Percentiles rank a stretch among this genome's conserved stretches.
Conservation (phyloP, 192 early-diverging fungal genomes). For the Pilaira anomala region DNA sequence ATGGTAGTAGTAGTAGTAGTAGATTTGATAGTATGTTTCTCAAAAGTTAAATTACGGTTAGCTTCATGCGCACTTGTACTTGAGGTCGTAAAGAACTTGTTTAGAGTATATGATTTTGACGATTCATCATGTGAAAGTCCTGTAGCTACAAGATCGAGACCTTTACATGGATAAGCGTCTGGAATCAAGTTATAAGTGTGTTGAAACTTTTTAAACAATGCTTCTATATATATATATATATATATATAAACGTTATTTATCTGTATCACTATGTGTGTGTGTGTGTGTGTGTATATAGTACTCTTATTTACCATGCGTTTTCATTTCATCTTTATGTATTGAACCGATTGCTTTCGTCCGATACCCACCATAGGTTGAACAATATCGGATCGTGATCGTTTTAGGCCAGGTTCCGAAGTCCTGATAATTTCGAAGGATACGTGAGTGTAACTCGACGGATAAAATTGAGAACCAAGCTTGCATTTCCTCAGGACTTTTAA, state of each 20-base stretch:
- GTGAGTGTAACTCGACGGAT: slow-evolving; percentile 46
- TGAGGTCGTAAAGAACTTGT: too few relatives aligned
- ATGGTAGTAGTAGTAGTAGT: not conserved
- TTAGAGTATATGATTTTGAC: slow-evolving; percentile 1
- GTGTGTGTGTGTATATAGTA: too few relatives aligned
- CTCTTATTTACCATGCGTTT: slow-evolving; percentile 10
- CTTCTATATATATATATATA: not conserved
- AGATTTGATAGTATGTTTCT: too few relatives aligned
- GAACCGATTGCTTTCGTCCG: not conserved
- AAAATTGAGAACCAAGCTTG: slow-evolving; percentile 53
- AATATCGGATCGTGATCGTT: not conserved
- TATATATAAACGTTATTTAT: too few relatives aligned
- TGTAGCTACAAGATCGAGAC: not conserved
- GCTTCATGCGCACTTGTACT: too few relatives aligned
- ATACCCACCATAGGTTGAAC: not conserved
- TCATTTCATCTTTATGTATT: slow-evolving; percentile 8
- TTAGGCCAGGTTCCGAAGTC: slow-evolving; percentile 50
- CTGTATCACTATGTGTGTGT: too few relatives aligned
- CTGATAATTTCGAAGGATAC: slow-evolving; percentile 52
- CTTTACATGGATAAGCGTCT: not conserved
- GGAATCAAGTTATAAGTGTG: not conserved
- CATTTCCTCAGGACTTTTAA: slow-evolving; percentile 29
- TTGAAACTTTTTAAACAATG: not conserved
- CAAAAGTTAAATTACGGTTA: too few relatives aligned
- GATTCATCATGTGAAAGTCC: slow-evolving; percentile 7